A percentile compares a stretch with the other conserved stretches of the same genome.
phyloP scores from a whole-genome alignment of 192 early-diverging fungal genomes.

The Radiomyces spectabilis region DNA sequence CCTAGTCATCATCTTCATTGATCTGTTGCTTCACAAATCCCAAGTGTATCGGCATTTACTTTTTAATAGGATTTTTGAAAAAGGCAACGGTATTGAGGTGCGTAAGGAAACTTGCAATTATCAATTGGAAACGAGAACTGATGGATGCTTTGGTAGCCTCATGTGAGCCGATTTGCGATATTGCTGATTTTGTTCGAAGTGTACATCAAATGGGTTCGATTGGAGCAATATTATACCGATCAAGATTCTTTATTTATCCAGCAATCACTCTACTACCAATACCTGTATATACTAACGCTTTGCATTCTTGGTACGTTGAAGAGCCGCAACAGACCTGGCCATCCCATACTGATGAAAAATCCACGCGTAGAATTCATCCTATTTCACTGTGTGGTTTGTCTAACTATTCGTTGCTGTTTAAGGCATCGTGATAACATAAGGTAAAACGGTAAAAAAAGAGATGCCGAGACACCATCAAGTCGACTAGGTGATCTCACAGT shows the following conservation, averaged over 20 bases:
- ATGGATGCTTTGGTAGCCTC: constrained; percentile 30
- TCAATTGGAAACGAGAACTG: not conserved
- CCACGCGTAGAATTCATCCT: constrained; percentile 51
- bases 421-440: constrained; percentile 14
- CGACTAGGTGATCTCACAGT: too few relatives aligned
- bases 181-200: constrained; percentile 86
- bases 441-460: constrained; percentile 9
- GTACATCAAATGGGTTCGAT: constrained; percentile 88
- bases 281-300: constrained; percentile 65
- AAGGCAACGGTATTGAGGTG: constrained; percentile 8
- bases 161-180: constrained; percentile 67
- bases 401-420: constrained; percentile 32
- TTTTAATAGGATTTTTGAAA: constrained; percentile 67
- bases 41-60: constrained; percentile 83
- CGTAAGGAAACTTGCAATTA: not conserved
- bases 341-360: too few relatives aligned
- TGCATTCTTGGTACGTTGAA: constrained; percentile 51
- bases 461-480: too few relatives aligned
- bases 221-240: constrained; percentile 59
- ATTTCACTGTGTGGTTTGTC: constrained; percentile 49
- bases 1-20: constrained; percentile 80
- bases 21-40: constrained; percentile 84
- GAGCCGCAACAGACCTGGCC: not conserved
- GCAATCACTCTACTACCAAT: constrained; percentile 61
- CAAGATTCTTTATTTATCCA: constrained; percentile 53